Evolutionary conservation across 2,329 filamentous ascomycete species (phyloP).

Genomic region (Xylaria sp.): DNA sequence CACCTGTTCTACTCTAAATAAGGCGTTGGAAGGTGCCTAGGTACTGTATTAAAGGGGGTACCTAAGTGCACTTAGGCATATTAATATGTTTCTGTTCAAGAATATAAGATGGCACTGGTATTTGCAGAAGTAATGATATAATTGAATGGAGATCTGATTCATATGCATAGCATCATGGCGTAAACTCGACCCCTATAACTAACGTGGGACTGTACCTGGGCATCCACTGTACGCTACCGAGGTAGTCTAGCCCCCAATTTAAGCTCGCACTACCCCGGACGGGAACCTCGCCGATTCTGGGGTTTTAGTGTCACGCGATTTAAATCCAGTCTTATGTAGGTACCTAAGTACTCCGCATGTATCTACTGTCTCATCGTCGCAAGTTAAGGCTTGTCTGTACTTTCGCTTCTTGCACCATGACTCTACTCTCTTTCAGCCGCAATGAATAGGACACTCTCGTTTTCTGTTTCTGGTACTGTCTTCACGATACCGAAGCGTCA

Average conservation of each 20-base stretch:
- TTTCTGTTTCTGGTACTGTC: not conserved
- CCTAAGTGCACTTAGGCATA: too few relatives aligned
- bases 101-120: too few relatives aligned
- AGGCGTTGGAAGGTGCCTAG: too few relatives aligned
- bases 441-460: not conserved
- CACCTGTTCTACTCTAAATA: too few relatives aligned
- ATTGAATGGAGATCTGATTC: too few relatives aligned
- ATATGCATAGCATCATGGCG: too few relatives aligned
- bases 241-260: not conserved
- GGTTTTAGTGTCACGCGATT: conserved; percentile 23
- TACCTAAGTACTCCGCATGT: too few relatives aligned
- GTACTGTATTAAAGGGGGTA: too few relatives aligned
- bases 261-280: conserved; percentile 29
- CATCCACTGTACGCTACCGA: not conserved
- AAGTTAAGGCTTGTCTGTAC: not conserved
- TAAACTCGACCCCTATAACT: not conserved
- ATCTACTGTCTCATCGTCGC: not conserved
- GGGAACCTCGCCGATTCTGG: conserved; percentile 27
- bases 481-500: not conserved
- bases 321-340: not conserved
- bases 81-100: too few relatives aligned
- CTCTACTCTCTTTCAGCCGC: conserved; percentile 5
- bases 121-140: too few relatives aligned
- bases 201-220: not conserved
- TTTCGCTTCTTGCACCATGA: conserved; percentile 6